Base-by-base conservation (phyloP, 2,329 filamentous ascomycete genomes). In the Coniochaeta prunicola region DNA sequence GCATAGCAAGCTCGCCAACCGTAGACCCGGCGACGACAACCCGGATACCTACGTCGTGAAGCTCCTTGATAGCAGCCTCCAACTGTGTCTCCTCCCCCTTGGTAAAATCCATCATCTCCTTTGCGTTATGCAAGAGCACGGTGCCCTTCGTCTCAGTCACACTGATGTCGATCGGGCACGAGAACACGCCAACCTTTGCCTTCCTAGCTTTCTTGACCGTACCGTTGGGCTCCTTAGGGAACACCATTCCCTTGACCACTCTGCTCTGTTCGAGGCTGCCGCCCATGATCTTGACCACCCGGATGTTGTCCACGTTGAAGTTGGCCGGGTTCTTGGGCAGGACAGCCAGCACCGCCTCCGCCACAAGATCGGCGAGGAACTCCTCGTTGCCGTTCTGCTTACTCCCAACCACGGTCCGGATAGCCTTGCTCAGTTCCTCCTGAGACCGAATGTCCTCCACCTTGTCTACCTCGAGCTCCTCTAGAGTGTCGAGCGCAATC, bases 121-220 rank as follows among this genome's bases (percentile, higher is more conserved):
- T 90, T 60, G 93, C 93, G 72, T 96, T 99, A 77, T 99, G 91
- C 68, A 99, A 77, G 57, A 99, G 83, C 50, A 99, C 94, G 12
- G 94, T 99, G 56, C 96, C 96, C 83, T 99, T 99, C 69, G 94
- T 99, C 80, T 99, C 94, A 42, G 96, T 99, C 79, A 97, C 92
- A 70, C 88, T 92, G 73, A 84, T 92, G 73, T 99, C 94, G 74
- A 99, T 92, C 40, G 94, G 89, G 77, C 94, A 99, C 66, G 92
- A 94, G 81, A 89, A 99, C 60, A 99, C 93, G 64, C 89, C 94
- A 63, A 99, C 94, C 84, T 97, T 97, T 70, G 94, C 93, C 77
- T 91, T 94, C 67, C 77, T 81, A 33, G 89, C 92, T 80, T 96
- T 96, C 83, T 96, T 97, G 73, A 97, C 79, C 17, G 83, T 83